Conservation (phyloP, 805 yeast genomes). For the Ogataea paraovalis region DNA sequence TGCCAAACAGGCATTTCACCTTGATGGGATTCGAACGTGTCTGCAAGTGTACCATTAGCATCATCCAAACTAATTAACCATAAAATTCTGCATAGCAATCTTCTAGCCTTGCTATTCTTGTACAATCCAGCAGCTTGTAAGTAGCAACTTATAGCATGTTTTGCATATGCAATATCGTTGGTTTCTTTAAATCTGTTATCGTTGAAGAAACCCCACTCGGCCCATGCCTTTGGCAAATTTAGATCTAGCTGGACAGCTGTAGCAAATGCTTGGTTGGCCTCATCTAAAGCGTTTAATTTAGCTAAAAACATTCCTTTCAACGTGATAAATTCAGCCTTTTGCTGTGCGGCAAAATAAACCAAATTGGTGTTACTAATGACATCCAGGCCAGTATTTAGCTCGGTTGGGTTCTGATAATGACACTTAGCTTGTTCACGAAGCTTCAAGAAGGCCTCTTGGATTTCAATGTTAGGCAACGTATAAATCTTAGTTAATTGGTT, state of each 20-base stretch:
- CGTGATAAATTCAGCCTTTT: slow-evolving; percentile 96
- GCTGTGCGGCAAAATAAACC: slow-evolving; percentile 95
- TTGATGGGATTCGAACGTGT: slow-evolving; percentile 85
- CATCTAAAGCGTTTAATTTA: slow-evolving; percentile 83
- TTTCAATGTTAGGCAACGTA: slow-evolving; percentile 94
- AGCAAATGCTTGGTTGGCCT: slow-evolving; percentile 96
- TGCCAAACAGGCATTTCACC: slow-evolving; percentile 99
- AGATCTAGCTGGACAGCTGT: slow-evolving; percentile 96
- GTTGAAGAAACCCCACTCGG: slow-evolving; percentile 97
- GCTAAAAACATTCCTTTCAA: slow-evolving; percentile 97
- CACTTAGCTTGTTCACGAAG: slow-evolving; percentile 97
- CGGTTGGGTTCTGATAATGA: slow-evolving; percentile 88
- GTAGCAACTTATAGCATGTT: slow-evolving; percentile 92
- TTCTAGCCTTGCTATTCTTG: slow-evolving; percentile 87
- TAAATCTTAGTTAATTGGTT: slow-evolving; percentile 90
- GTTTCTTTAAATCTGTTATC: slow-evolving; percentile 83
- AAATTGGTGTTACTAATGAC: slow-evolving; percentile 94
- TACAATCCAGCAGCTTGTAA: slow-evolving; percentile 96
- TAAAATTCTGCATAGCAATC: slow-evolving; percentile 79
- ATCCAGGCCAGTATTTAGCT: slow-evolving; percentile 90
- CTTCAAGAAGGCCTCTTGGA: slow-evolving; percentile 95
- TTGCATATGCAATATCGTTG: slow-evolving; percentile 75
- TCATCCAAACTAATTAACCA: slow-evolving; percentile 95
- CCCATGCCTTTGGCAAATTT: slow-evolving; percentile 97
- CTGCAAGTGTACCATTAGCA: slow-evolving; percentile 69